A percentile compares a stretch with the other conserved stretches of the same genome.
Conservation (phyloP, 257 asterid species). For the Solanum clarkiae region DNA sequence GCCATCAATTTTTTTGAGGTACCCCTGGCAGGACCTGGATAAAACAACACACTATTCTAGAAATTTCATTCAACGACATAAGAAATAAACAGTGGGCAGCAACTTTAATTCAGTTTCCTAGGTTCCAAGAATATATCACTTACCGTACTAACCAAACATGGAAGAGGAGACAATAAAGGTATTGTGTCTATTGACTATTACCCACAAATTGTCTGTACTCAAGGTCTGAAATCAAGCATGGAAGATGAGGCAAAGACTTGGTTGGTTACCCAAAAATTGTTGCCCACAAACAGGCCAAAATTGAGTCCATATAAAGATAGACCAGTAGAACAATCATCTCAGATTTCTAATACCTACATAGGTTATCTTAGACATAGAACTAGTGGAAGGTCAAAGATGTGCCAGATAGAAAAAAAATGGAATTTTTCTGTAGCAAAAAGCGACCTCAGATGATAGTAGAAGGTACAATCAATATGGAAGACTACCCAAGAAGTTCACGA, state of each 20-base stretch:
- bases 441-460: background rate
- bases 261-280: background rate
- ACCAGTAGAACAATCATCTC: background rate
- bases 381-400: background rate
- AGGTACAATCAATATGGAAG: background rate
- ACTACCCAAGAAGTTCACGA: background rate
- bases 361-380: background rate
- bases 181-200: background rate
- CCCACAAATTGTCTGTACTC: background rate
- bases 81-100: background rate
- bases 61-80: background rate
- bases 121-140: background rate
- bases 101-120: background rate
- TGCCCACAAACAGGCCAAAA: background rate
- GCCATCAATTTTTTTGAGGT: background rate
- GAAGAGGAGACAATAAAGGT: background rate
- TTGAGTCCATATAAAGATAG: background rate
- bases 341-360: background rate
- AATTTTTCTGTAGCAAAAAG: background rate
- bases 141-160: background rate
- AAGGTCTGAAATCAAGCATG: background rate
- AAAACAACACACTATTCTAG: background rate
- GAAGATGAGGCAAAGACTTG: background rate
- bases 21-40: background rate
- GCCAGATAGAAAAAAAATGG: background rate